These are phyloP conservation scores for Ceratocystis cubensis DNA, from an alignment of 2,329 filamentous ascomycete species.

Conservation along the genomic window DNA sequence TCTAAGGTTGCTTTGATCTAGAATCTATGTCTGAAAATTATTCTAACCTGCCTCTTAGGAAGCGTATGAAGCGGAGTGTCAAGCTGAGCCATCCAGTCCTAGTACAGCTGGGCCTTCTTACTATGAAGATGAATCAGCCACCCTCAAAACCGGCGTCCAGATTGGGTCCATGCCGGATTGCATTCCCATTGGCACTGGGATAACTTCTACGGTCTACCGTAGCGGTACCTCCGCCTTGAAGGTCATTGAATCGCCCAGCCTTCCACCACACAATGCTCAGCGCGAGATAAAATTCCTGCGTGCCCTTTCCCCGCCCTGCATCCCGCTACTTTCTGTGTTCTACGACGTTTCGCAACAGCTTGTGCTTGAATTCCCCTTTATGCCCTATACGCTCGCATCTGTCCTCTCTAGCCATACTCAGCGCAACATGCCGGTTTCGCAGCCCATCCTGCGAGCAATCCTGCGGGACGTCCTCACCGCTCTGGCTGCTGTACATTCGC, in stretches of 20 bases:
- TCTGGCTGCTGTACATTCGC: constrained; percentile 56
- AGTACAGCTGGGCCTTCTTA: neutral
- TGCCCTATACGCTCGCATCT: constrained; percentile 58
- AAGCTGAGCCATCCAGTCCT: constrained; percentile 21
- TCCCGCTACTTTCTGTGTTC: constrained; percentile 63
- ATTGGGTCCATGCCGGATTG: constrained; percentile 46
- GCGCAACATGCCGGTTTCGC: constrained; percentile 21
- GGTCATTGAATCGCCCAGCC: constrained; percentile 62
- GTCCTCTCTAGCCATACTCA: constrained; percentile 39
- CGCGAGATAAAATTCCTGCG: constrained; percentile 67
- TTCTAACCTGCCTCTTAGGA: constrained; percentile 35
- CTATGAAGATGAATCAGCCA: constrained; percentile 2
- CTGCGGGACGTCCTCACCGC: constrained; percentile 58
- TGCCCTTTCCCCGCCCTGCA: constrained; percentile 41
- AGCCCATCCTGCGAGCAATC: constrained; percentile 29
- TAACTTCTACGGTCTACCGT: constrained; percentile 75
- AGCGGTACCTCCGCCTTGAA: constrained; percentile 59
- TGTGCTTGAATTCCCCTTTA: constrained; percentile 74
- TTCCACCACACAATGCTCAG: constrained; percentile 68
- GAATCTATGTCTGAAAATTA: neutral
- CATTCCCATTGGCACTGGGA: constrained; percentile 47
- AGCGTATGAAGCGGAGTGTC: constrained; percentile 42
- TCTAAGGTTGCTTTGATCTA: neutral
- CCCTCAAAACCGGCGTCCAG: constrained; percentile 28
- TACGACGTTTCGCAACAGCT: constrained; percentile 57